phyloP scores from a whole-genome alignment of 495 filamentous ascomycete species.

The Usnea hakonensis region DNA sequence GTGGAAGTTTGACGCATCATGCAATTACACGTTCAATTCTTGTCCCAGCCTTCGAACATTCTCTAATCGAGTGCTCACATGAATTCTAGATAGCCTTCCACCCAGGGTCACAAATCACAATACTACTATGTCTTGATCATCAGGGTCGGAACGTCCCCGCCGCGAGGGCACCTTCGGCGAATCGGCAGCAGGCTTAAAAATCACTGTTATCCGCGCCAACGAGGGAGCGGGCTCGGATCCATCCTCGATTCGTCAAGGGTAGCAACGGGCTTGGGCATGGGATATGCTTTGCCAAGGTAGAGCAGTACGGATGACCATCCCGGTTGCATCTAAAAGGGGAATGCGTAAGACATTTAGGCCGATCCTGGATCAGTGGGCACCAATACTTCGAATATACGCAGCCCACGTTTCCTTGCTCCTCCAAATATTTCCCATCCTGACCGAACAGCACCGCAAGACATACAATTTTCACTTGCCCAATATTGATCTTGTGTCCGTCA shows the following conservation, averaged over 20 bases:
- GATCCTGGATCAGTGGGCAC: conserved; percentile 8
- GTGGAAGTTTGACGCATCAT: background rate
- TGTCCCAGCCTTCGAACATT: background rate
- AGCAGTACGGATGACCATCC: background rate
- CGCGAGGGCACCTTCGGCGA: no score
- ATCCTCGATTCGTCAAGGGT: background rate
- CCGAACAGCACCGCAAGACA: conserved; percentile 3
- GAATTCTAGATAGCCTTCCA: no score
- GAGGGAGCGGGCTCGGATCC: background rate
- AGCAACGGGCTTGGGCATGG: background rate
- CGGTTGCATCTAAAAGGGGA: background rate
- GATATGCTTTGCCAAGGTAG: background rate
- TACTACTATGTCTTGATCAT: background rate
- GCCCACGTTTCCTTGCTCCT: conserved; percentile 8
- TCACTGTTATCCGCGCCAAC: background rate
- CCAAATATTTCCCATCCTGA: no score
- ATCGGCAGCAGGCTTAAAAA: background rate
- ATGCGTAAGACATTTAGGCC: conserved; percentile 1
- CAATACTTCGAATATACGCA: conserved; percentile 7
- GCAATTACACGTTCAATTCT: no score
- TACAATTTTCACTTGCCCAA: background rate
- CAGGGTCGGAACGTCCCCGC: background rate
- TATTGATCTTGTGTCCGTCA: conserved; percentile 4
- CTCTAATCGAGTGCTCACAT: background rate
- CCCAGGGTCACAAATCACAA: no score